A percentile compares a stretch with the other conserved stretches of the same genome.
Evolutionary conservation across 441 rosid species (phyloP).

Genomic region (Flueggea neowawraea): DNA sequence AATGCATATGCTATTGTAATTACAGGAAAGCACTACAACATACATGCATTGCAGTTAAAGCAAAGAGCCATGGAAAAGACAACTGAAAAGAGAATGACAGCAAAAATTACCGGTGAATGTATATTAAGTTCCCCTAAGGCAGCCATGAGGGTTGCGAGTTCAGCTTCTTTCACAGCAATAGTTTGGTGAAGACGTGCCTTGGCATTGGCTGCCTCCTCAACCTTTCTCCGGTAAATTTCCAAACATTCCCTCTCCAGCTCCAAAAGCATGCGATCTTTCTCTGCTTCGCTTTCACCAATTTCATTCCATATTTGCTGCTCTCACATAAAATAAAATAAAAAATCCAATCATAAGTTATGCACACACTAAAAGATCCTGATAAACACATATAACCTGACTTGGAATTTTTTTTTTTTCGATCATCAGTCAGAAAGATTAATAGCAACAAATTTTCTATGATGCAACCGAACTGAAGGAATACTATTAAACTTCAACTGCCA

Average conservation of each 20-base stretch:
- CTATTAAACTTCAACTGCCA: no score
- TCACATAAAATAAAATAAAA: constrained; percentile 7
- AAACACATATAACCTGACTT: no score
- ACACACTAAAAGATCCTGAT: no score
- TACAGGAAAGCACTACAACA: no score
- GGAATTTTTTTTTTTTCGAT: no score
- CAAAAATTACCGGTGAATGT: constrained; percentile 54
- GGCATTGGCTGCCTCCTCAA: constrained; percentile 91
- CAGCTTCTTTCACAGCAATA: constrained; percentile 96
- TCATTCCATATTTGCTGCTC: constrained; percentile 99
- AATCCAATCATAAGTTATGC: no score
- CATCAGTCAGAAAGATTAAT: no score
- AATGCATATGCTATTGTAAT: no score
- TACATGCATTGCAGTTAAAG: background rate
- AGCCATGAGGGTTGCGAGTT: constrained; percentile 94
- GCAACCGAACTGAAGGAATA: no score
- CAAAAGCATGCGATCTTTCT: constrained; percentile 75
- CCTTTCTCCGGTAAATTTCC: constrained; percentile 87
- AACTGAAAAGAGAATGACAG: background rate
- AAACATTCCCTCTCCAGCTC: constrained; percentile 94
- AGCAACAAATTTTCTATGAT: no score
- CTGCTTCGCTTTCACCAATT: constrained; percentile 88
- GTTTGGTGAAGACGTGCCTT: constrained; percentile 93
- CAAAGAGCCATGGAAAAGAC: background rate
- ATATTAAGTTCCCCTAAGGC: constrained; percentile 79